A percentile compares a stretch with the other conserved stretches of the same genome.
phyloP scores from a whole-genome alignment of 169 alveolate genomes.

The Perkinsus chesapeaki region DNA sequence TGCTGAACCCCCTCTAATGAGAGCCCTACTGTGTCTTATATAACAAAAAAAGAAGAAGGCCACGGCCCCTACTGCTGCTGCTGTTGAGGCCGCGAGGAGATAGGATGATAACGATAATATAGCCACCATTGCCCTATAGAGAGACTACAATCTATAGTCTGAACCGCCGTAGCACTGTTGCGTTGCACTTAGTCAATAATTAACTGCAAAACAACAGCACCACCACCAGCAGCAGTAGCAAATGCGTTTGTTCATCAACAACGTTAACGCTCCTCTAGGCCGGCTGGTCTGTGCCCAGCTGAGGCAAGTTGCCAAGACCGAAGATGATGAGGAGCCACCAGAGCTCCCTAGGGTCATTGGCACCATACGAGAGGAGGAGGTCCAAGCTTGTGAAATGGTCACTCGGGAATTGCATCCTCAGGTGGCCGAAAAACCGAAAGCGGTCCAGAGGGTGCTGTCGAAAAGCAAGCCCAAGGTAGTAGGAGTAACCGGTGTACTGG shows the following conservation, averaged over 20 bases:
- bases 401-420: neutral
- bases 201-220: neutral
- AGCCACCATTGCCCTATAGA: neutral
- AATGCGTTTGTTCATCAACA: neutral
- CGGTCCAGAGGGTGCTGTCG: neutral
- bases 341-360: neutral
- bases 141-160: neutral
- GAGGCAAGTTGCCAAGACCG: neutral
- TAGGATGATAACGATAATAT: neutral
- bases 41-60: no score
- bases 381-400: neutral
- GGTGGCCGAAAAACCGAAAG: neutral
- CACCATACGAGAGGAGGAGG: neutral
- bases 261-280: neutral
- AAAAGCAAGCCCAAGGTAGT: neutral
- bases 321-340: neutral
- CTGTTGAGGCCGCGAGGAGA: no score
- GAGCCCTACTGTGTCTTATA: neutral
- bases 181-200: neutral
- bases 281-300: neutral
- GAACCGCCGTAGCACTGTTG: neutral
- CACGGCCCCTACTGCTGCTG: no score
- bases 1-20: no score
- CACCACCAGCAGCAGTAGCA: neutral
- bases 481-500: neutral